phyloP scores from a whole-genome alignment of 2,329 filamentous ascomycete species.

The Exophiala aquamarina region DNA sequence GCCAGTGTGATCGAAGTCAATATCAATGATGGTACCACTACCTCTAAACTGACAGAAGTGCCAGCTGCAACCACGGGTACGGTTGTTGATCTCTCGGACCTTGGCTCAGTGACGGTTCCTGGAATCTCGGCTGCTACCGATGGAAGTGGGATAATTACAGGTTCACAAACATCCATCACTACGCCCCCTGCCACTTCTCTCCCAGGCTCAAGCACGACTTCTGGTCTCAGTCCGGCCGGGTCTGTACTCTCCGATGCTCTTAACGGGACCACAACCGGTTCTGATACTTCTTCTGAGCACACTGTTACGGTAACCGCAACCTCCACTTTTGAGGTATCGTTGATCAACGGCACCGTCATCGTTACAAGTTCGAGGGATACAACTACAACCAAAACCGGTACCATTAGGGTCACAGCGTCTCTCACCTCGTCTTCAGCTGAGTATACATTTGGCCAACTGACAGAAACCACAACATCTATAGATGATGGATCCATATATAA shows the following conservation, averaged over 20 bases:
- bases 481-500: not conserved
- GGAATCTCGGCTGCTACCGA: slow-evolving; percentile 8
- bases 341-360: slow-evolving; percentile 23
- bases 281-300: slow-evolving; percentile 6
- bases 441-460: slow-evolving; percentile 17
- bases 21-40: slow-evolving; percentile 25
- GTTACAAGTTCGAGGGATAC: slow-evolving; percentile 1
- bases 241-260: not conserved
- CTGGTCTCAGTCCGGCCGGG: slow-evolving; percentile 1
- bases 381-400: slow-evolving; percentile 6
- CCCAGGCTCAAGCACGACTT: slow-evolving; percentile 8
- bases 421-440: not conserved
- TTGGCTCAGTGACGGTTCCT: slow-evolving; percentile 22
- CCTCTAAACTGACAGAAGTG: slow-evolving; percentile 22
- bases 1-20: slow-evolving; percentile 24
- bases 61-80: slow-evolving; percentile 17
- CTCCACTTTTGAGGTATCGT: slow-evolving; percentile 24
- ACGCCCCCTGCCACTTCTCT: slow-evolving; percentile 11
- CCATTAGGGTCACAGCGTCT: not conserved
- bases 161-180: slow-evolving; percentile 15
- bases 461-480: not conserved
- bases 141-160: slow-evolving; percentile 3
- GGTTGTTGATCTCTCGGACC: slow-evolving; percentile 21
- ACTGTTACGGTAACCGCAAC: slow-evolving; percentile 25
- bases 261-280: slow-evolving; percentile 9